Evolutionary conservation across 345 rosid genomes (phyloP).

Genomic region (Turnera subulata): DNA sequence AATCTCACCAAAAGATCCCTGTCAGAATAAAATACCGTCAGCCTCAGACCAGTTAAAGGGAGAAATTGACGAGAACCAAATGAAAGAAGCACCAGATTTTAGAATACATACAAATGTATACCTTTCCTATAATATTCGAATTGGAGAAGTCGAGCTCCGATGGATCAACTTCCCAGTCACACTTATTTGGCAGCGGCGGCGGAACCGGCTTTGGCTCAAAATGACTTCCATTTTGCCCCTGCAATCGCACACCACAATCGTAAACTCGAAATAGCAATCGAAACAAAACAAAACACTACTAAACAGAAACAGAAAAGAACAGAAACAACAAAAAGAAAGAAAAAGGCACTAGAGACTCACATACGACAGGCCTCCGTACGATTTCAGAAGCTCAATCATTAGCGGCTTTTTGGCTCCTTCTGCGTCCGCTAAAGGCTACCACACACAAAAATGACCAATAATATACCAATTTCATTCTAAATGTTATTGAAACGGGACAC

Average conservation of each 20-base stretch:
- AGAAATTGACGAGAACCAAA: neutral
- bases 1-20: slow-evolving; percentile 99
- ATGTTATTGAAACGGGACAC: too few relatives aligned
- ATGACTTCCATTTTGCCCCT: slow-evolving; percentile 99
- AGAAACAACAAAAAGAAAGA: neutral
- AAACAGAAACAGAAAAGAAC: too few relatives aligned
- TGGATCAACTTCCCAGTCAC: slow-evolving; percentile 99
- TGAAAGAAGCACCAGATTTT: too few relatives aligned
- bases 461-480: neutral
- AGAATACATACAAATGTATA: slow-evolving; percentile 10
- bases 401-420: slow-evolving; percentile 84
- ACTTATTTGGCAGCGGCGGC: slow-evolving; percentile 91
- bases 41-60: slow-evolving; percentile 4
- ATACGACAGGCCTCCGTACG: slow-evolving; percentile 85
- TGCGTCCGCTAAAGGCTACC: slow-evolving; percentile 96
- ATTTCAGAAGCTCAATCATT: slow-evolving; percentile 72
- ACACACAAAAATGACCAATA: too few relatives aligned
- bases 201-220: slow-evolving; percentile 95
- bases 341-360: slow-evolving; percentile 46
- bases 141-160: slow-evolving; percentile 88
- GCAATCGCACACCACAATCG: slow-evolving; percentile 18
- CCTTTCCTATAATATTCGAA: slow-evolving; percentile 83
- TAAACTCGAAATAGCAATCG: slow-evolving; percentile 5
- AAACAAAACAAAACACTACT: neutral
- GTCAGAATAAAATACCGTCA: slow-evolving; percentile 24